Evolutionary conservation across 768 basidiomycete genomes (phyloP), one percentile per base, ranked within the genome.

Genomic region (Tylopilus plumbeoviolaceoides): DNA sequence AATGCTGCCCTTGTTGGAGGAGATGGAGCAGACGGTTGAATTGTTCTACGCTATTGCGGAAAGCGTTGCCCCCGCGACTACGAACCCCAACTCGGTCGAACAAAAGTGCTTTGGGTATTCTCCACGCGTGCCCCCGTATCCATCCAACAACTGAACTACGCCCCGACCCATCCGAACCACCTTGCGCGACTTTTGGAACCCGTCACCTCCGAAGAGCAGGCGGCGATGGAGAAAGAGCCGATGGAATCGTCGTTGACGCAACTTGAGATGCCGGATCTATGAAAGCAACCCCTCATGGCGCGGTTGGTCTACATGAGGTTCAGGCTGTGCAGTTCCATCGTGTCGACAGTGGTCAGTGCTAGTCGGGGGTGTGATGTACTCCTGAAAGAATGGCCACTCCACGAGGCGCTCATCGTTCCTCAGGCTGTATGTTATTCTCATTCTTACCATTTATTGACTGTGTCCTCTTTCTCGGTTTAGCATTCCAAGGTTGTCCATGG

Each of bases 161-260:
- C 91, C 0, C 76, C 95, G 44, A 87, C 91, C 0, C 94, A 98
- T 68, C 94, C 94, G 7, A 89, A 94, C 62, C 87, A 93, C 60
- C 78, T 97, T 12, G 83, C 87, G 1, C 85, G 85, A 58, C 74
- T 91, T 25, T 75, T 95, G 59, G 91, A 95, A 53, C 86, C 91
- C 7, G 76, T 89, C 14, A 87, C 87, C 0, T 65, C 78, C 2
- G 91, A 91, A 11, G 94, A 95, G 60, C 80, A 87, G 7, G 70
- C 70, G 0, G 75, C 75, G 45, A 74, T 90, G 44, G 88, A 93
- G 60, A 84, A 83, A 56, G 86, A 88, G 43, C 59, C 67, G 12
- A 61, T 61, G 46, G 58, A 61, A 12, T 56, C 69, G 8, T 75
- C 71, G 28, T 58, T 72, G 21, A 66, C 68, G 17, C 65, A 73